These are phyloP conservation scores for Lasiodiplodia citricola DNA, from an alignment of 2,329 filamentous ascomycete genomes.

Conservation along the genomic window DNA sequence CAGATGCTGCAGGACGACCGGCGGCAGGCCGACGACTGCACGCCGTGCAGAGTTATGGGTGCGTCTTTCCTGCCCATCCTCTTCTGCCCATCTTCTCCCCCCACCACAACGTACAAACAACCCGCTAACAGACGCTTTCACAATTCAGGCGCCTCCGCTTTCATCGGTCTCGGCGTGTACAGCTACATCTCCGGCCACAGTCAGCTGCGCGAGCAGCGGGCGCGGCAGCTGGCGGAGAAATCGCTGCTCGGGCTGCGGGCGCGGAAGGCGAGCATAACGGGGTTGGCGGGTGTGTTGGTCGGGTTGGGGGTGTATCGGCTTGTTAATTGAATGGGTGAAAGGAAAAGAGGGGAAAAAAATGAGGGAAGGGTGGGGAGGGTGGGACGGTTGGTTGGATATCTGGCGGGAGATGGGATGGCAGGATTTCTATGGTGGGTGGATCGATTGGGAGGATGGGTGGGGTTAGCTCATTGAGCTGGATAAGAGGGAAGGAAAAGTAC, in stretches of 20 bases:
- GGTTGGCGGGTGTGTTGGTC: slow-evolving; percentile 47
- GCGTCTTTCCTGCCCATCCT: slow-evolving; percentile 27
- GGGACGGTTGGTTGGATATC: background rate
- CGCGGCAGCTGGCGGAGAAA: slow-evolving; percentile 35
- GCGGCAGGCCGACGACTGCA: slow-evolving; percentile 62
- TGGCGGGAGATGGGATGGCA: too few species aligned
- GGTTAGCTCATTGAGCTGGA: too few species aligned
- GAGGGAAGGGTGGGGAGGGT: slow-evolving; percentile 8
- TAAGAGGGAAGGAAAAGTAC: too few species aligned
- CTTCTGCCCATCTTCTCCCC: background rate
- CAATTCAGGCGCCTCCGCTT: slow-evolving; percentile 48
- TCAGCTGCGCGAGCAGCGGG: slow-evolving; percentile 49
- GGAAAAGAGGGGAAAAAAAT: background rate
- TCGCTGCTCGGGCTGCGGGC: slow-evolving; percentile 49
- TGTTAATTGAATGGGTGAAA: slow-evolving; percentile 36
- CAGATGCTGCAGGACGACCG: slow-evolving; percentile 11
- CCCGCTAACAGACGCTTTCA: background rate
- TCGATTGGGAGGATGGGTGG: too few species aligned
- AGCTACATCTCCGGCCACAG: slow-evolving; percentile 53
- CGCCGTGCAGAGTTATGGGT: slow-evolving; percentile 75
- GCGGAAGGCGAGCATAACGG: slow-evolving; percentile 48
- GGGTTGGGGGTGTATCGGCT: slow-evolving; percentile 52
- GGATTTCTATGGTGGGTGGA: too few species aligned
- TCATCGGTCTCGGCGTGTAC: slow-evolving; percentile 54
- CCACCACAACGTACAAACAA: background rate